These are phyloP conservation scores for Clarireedia paspali DNA, from an alignment of 2,329 filamentous ascomycete genomes.

Conservation along the genomic window DNA sequence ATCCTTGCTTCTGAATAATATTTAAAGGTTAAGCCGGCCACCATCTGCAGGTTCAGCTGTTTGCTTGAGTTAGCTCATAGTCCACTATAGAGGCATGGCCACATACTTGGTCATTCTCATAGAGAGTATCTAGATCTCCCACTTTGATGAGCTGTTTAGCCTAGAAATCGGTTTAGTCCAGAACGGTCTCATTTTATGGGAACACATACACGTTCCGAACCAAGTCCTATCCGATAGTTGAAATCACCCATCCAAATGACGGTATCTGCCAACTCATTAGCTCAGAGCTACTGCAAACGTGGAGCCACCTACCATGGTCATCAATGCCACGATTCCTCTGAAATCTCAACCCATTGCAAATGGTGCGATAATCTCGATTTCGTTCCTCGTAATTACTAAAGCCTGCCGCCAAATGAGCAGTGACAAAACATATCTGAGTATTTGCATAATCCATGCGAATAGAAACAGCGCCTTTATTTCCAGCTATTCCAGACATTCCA, in stretches of 20 bases:
- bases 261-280: conserved; percentile 41
- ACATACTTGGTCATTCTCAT: conserved; percentile 80
- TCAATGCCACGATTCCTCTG: conserved; percentile 86
- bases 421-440: conserved; percentile 90
- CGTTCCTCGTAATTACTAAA: conserved; percentile 96
- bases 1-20: conserved; percentile 89
- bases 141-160: conserved; percentile 60
- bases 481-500: conserved; percentile 92
- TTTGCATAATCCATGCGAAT: conserved; percentile 93
- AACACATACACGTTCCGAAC: conserved; percentile 57
- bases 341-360: conserved; percentile 74
- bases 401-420: conserved; percentile 89
- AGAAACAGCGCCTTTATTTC: conserved; percentile 95
- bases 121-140: conserved; percentile 68
- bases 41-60: conserved; percentile 90
- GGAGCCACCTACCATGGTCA: conserved; percentile 59
- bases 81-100: not conserved
- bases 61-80: no score
- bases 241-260: conserved; percentile 97
- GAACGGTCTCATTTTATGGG: not conserved
- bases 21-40: conserved; percentile 79
- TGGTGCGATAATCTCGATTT: conserved; percentile 72
- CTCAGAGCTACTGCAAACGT: not conserved
- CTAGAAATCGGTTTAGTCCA: not conserved
- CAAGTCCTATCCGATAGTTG: conserved; percentile 90